These are phyloP conservation scores for Fraxinus cuspidata DNA, from an alignment of 257 asterid genomes.

Conservation along the genomic window DNA sequence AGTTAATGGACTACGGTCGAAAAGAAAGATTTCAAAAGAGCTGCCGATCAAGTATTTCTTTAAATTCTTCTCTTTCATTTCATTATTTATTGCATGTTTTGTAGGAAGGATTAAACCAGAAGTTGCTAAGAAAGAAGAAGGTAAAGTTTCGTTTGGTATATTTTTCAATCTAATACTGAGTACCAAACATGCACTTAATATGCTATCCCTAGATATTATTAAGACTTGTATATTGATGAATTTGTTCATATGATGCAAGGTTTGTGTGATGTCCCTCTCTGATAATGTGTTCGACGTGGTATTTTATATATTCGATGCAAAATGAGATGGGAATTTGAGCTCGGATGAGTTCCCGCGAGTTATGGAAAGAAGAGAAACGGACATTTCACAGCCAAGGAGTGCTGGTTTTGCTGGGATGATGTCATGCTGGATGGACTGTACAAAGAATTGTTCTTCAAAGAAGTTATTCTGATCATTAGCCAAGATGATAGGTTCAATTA, in stretches of 20 bases:
- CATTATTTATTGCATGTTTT: background rate
- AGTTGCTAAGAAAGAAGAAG: no score
- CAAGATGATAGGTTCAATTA: background rate
- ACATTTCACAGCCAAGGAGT: slow-evolving; percentile 44
- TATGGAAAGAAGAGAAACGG: slow-evolving; percentile 55
- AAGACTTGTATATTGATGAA: no score
- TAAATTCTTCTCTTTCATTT: background rate
- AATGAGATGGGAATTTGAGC: slow-evolving; percentile 77
- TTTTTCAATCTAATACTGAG: no score
- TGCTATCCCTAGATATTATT: no score
- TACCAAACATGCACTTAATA: no score
- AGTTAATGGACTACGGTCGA: slow-evolving; percentile 66
- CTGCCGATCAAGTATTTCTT: slow-evolving; percentile 59
- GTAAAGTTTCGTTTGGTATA: no score
- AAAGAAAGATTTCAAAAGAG: slow-evolving; percentile 75
- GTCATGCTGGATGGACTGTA: slow-evolving; percentile 61
- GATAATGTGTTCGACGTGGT: slow-evolving; percentile 70
- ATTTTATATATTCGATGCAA: slow-evolving; percentile 64
- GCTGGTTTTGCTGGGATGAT: slow-evolving; percentile 51
- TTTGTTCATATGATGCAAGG: slow-evolving; percentile 34
- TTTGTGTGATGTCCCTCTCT: slow-evolving; percentile 67
- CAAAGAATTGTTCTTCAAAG: slow-evolving; percentile 46
- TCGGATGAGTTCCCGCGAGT: slow-evolving; percentile 80
- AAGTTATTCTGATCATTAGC: slow-evolving; percentile 20
- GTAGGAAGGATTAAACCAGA: no score